Conservation (phyloP, 352 stramenopile genomes). For the Phytopythium chamaehyphon region DNA sequence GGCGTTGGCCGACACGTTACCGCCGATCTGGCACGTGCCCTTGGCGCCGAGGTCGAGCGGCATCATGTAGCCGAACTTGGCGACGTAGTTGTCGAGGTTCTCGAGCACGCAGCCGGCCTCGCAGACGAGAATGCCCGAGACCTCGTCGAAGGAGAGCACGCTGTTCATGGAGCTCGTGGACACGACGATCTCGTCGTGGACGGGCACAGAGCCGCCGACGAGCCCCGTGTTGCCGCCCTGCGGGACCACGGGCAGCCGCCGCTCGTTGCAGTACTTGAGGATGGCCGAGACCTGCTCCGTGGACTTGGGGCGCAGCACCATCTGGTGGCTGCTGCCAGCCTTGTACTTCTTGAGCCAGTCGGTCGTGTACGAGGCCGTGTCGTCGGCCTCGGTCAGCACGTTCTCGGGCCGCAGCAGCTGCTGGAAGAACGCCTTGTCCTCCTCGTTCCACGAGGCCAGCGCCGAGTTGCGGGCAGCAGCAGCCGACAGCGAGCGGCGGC, state of each 20-base stretch:
- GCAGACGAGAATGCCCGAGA: slow-evolving; percentile 77
- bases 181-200: slow-evolving; percentile 94
- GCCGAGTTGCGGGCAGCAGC: slow-evolving; percentile 31
- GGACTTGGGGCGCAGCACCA: slow-evolving; percentile 86
- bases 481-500: slow-evolving; percentile 18
- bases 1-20: slow-evolving; percentile 95
- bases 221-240: slow-evolving; percentile 97
- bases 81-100: slow-evolving; percentile 88
- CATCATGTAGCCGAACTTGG: slow-evolving; percentile 87
- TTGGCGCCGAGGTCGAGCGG: slow-evolving; percentile 97
- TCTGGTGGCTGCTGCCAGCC: slow-evolving; percentile 40
- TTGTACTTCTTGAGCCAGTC: slow-evolving; percentile 90
- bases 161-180: slow-evolving; percentile 89
- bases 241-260: slow-evolving; percentile 88
- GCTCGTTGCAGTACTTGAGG: slow-evolving; percentile 91
- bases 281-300: slow-evolving; percentile 87
- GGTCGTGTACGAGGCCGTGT: slow-evolving; percentile 64
- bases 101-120: slow-evolving; percentile 94
- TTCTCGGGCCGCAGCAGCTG: slow-evolving; percentile 49
- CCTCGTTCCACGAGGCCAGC: slow-evolving; percentile 52
- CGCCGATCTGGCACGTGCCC: slow-evolving; percentile 96
- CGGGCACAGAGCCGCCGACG: slow-evolving; percentile 90
- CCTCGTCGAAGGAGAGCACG: slow-evolving; percentile 89
- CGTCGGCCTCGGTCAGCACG: slow-evolving; percentile 65
- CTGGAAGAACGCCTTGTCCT: slow-evolving; percentile 65